phyloP scores from a whole-genome alignment of 495 filamentous ascomycete species.

The Parmelia sp. region DNA sequence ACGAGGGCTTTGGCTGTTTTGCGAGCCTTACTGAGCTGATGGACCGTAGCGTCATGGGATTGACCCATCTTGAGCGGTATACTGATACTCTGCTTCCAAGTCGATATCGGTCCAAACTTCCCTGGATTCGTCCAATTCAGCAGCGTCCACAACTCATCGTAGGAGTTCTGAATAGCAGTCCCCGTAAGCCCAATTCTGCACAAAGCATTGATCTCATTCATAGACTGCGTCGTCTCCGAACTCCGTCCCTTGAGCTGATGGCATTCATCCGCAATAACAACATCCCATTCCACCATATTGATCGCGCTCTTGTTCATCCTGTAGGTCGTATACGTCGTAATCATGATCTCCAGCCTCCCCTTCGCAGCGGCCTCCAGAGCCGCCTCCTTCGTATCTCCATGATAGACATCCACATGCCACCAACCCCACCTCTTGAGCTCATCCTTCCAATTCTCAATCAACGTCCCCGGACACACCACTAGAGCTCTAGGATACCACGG shows the following conservation, averaged over 20 bases:
- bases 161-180: slow-evolving; percentile 96
- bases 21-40: slow-evolving; percentile 73
- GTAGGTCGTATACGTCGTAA: slow-evolving; percentile 92
- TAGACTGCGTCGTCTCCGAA: slow-evolving; percentile 73
- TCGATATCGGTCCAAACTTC: slow-evolving; percentile 65
- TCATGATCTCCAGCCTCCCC: slow-evolving; percentile 77
- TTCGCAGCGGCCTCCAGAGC: slow-evolving; percentile 67
- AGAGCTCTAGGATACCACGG: slow-evolving; percentile 82
- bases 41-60: slow-evolving; percentile 81
- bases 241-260: slow-evolving; percentile 79
- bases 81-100: slow-evolving; percentile 73
- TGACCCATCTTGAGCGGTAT: slow-evolving; percentile 80
- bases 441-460: slow-evolving; percentile 85
- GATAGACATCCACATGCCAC: slow-evolving; percentile 84
- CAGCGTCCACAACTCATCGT: slow-evolving; percentile 94
- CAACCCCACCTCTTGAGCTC: slow-evolving; percentile 89
- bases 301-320: slow-evolving; percentile 64
- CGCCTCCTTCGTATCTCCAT: slow-evolving; percentile 66
- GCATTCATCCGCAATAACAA: slow-evolving; percentile 94
- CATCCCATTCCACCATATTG: slow-evolving; percentile 89
- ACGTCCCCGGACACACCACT: slow-evolving; percentile 79
- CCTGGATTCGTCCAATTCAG: slow-evolving; percentile 97
- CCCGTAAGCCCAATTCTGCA: slow-evolving; percentile 92
- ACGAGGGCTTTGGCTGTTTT: slow-evolving; percentile 81
- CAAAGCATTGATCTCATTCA: slow-evolving; percentile 88